Percentiles rank a stretch among this genome's conserved stretches.
Conservation (phyloP, 768 basidiomycete genomes). For the Leccinum rimulosum region DNA sequence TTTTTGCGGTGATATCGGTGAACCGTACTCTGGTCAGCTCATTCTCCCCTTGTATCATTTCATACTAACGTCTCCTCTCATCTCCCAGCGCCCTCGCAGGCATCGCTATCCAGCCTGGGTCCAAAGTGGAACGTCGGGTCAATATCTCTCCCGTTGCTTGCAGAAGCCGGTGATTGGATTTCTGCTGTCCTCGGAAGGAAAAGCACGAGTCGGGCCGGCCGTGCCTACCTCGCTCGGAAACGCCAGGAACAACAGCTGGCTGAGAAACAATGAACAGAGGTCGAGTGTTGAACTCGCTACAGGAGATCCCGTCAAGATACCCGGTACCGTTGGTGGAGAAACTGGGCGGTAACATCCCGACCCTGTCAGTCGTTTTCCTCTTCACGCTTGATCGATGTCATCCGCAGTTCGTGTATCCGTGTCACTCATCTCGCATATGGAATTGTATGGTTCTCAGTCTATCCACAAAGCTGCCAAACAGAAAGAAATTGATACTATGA, state of each 20-base stretch:
- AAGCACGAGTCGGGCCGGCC: slow-evolving; percentile 75
- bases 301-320: background rate
- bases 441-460: background rate
- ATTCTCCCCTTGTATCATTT: background rate
- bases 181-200: slow-evolving; percentile 60
- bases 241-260: slow-evolving; percentile 32
- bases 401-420: background rate
- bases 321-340: background rate
- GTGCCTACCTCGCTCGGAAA: slow-evolving; percentile 59
- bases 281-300: slow-evolving; percentile 6
- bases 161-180: slow-evolving; percentile 83
- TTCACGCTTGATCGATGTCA: background rate
- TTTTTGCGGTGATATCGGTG: slow-evolving; percentile 50
- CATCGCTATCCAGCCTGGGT: background rate
- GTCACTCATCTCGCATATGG: background rate
- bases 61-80: background rate
- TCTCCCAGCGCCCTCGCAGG: background rate
- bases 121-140: slow-evolving; percentile 36
- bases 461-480: background rate
- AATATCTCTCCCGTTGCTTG: slow-evolving; percentile 63
- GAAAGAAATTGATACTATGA: background rate
- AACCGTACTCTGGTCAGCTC: slow-evolving; percentile 21
- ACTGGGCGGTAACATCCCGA: background rate
- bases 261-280: slow-evolving; percentile 10
- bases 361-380: background rate